Percentiles rank a stretch among this genome's conserved stretches.
Evolutionary conservation across 768 basidiomycete species (phyloP).

Genomic region (Udeniomyces megalosporus): DNA sequence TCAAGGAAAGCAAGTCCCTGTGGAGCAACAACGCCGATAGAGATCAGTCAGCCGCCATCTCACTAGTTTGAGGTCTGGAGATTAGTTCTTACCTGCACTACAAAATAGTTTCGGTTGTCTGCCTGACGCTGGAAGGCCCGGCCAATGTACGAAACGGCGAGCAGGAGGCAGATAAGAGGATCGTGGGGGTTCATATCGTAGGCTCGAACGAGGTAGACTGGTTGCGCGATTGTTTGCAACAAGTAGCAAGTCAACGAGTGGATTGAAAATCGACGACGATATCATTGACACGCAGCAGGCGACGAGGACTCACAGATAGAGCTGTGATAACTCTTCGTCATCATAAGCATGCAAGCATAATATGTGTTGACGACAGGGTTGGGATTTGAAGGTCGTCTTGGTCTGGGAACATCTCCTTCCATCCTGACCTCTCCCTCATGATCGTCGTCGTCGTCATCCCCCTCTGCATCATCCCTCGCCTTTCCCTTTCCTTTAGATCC

Average conservation of each 20-base stretch:
- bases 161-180: constrained; percentile 64
- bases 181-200: constrained; percentile 71
- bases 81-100: too few species aligned
- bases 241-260: not conserved
- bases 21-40: not conserved
- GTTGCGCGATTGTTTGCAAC: not conserved
- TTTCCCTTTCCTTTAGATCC: constrained; percentile 34
- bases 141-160: constrained; percentile 73
- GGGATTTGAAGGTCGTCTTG: constrained; percentile 38
- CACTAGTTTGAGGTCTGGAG: too few species aligned
- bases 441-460: constrained; percentile 18
- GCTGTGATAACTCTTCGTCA: constrained; percentile 73
- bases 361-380: constrained; percentile 55
- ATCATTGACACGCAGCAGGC: not conserved
- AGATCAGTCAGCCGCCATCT: too few species aligned
- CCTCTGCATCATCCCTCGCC: constrained; percentile 6
- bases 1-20: constrained; percentile 73
- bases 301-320: constrained; percentile 54
- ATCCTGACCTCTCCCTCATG: constrained; percentile 11
- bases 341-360: constrained; percentile 72
- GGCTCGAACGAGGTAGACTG: constrained; percentile 79
- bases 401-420: constrained; percentile 5
- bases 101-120: constrained; percentile 80
- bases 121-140: constrained; percentile 84
- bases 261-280: not conserved